These are phyloP conservation scores for Cantharellus cinnabarinus DNA, from an alignment of 768 basidiomycete species.

Conservation along the genomic window DNA sequence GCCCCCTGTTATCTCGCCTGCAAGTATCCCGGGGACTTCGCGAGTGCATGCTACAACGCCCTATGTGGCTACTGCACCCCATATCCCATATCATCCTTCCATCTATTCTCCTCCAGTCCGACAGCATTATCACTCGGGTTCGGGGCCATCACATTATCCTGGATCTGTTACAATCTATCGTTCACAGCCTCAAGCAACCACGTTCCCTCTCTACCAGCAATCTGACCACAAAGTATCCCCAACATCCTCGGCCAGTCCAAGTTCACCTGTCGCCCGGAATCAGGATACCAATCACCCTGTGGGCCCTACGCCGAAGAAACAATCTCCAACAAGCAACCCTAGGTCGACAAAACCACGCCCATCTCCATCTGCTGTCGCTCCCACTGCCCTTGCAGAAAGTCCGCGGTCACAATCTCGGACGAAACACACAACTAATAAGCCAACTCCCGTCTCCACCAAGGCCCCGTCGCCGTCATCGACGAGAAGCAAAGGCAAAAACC, in stretches of 20 bases:
- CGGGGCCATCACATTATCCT: conserved; percentile 23
- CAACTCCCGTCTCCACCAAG: background rate
- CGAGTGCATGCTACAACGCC: background rate
- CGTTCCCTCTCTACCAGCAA: conserved; percentile 10
- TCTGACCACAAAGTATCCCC: background rate
- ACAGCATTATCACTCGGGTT: conserved; percentile 11
- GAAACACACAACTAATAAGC: background rate
- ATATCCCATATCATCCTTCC: background rate
- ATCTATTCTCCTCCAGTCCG: background rate
- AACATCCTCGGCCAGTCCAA: background rate
- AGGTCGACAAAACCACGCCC: too few species aligned
- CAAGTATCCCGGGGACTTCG: background rate
- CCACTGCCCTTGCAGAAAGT: too few species aligned
- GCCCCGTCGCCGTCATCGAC: background rate
- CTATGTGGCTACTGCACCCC: background rate
- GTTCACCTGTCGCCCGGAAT: background rate
- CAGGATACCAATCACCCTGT: too few species aligned
- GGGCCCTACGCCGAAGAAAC: too few species aligned
- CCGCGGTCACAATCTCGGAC: too few species aligned
- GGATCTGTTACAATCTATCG: background rate
- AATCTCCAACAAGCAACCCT: too few species aligned
- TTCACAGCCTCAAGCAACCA: background rate
- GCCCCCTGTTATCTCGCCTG: background rate
- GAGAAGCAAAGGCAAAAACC: background rate
- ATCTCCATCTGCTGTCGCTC: too few species aligned